phyloP scores from a whole-genome alignment of 2,329 filamentous ascomycete species.

The Cordyceps javanica region DNA sequence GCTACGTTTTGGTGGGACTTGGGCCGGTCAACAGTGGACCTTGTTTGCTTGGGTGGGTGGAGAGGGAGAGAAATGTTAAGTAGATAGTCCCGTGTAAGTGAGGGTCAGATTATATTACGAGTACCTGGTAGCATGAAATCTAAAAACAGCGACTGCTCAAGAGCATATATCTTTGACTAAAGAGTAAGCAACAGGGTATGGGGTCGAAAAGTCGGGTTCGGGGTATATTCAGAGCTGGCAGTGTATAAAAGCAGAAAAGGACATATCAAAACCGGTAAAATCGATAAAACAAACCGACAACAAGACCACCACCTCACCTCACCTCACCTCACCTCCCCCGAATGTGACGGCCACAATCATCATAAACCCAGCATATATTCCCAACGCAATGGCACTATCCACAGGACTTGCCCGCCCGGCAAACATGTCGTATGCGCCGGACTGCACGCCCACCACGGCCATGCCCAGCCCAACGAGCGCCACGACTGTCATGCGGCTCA shows the following conservation, averaged over 20 bases:
- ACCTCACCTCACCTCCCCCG: constrained; percentile 7
- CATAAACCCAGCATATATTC: constrained; percentile 8
- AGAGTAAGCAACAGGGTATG: too few relatives aligned
- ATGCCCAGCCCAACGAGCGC: constrained; percentile 44
- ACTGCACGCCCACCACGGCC: constrained; percentile 24
- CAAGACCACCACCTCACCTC: background rate
- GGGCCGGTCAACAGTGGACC: background rate
- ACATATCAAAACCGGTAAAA: background rate
- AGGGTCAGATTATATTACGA: background rate
- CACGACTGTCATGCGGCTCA: constrained; percentile 52
- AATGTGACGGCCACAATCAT: constrained; percentile 8
- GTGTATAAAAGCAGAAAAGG: background rate
- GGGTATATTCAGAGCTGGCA: constrained; percentile 5
- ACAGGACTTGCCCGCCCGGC: constrained; percentile 16
- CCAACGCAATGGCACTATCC: constrained; percentile 9
- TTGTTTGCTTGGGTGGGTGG: background rate
- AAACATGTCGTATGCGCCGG: constrained; percentile 17
- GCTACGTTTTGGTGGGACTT: background rate
- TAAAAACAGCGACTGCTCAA: background rate
- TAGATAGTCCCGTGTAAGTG: background rate
- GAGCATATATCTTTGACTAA: too few relatives aligned
- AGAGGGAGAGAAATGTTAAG: background rate
- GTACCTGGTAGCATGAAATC: background rate
- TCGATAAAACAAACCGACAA: background rate
- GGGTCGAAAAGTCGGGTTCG: background rate